Conservation (phyloP, 1,284 basidiomycete genomes). For the Gomphus bonarii region DNA sequence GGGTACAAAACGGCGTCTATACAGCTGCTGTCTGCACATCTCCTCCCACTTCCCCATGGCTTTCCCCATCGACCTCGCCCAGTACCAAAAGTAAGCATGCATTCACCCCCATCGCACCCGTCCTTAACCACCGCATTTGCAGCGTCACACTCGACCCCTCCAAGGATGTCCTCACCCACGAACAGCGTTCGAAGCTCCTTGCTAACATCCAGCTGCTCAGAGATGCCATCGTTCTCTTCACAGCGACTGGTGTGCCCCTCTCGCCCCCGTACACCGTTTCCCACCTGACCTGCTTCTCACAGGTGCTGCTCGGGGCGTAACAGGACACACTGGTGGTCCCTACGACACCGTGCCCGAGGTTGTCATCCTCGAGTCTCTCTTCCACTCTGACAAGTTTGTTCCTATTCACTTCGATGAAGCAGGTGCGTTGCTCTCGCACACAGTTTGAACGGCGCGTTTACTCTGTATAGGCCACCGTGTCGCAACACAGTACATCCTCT, state of each 20-base stretch:
- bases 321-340: slow-evolving; percentile 73
- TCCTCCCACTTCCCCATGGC: slow-evolving; percentile 16
- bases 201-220: slow-evolving; percentile 70
- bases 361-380: slow-evolving; percentile 60
- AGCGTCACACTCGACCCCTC: slow-evolving; percentile 64
- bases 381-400: slow-evolving; percentile 43
- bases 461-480: slow-evolving; percentile 65
- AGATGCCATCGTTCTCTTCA: slow-evolving; percentile 76
- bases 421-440: slow-evolving; percentile 28
- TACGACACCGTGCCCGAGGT: slow-evolving; percentile 82
- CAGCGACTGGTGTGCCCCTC: slow-evolving; percentile 48
- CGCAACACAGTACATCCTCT: slow-evolving; percentile 75
- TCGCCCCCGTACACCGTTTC: background rate
- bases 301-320: slow-evolving; percentile 61
- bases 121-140: slow-evolving; percentile 8
- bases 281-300: background rate
- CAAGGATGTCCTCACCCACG: slow-evolving; percentile 45
- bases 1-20: background rate
- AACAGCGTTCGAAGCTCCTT: slow-evolving; percentile 48
- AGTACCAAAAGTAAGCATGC: slow-evolving; percentile 54
- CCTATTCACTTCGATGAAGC: slow-evolving; percentile 69
- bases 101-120: slow-evolving; percentile 5
- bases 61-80: slow-evolving; percentile 70
- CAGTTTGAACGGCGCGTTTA: slow-evolving; percentile 5
- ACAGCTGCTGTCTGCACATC: background rate